Evolutionary conservation across 1,284 basidiomycete species (phyloP).

Genomic region (Trichosporon asahii): DNA sequence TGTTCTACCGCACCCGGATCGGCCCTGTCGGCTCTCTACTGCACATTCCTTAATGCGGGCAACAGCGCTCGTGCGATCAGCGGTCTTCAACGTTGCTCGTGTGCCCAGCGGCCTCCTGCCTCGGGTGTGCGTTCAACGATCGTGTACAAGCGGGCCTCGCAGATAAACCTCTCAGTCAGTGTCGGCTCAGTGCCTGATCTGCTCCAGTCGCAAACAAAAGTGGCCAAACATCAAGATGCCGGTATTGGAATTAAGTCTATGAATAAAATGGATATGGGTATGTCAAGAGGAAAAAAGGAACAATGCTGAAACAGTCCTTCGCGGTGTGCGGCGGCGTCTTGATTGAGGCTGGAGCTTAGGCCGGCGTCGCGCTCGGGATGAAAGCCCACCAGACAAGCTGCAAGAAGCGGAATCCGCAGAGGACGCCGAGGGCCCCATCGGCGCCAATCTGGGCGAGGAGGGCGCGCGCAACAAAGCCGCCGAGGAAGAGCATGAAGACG

Average conservation of each 20-base stretch:
- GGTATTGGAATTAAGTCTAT: not conserved
- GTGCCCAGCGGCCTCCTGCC: too few relatives aligned
- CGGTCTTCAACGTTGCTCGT: too few relatives aligned
- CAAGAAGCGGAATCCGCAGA: constrained; percentile 63
- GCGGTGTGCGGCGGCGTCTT: not conserved
- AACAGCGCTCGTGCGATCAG: too few relatives aligned
- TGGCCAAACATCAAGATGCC: not conserved
- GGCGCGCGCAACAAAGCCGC: constrained; percentile 67
- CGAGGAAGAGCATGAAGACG: constrained; percentile 65
- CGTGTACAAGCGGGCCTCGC: not conserved
- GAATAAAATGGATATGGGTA: not conserved
- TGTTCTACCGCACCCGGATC: too few relatives aligned
- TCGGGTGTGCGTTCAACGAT: too few relatives aligned
- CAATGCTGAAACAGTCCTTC: not conserved
- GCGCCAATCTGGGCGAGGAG: constrained; percentile 55
- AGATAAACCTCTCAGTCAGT: not conserved
- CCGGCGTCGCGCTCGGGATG: constrained; percentile 51
- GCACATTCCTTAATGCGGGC: too few relatives aligned
- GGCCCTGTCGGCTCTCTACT: too few relatives aligned
- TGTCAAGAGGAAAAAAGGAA: not conserved
- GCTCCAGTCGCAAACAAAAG: not conserved
- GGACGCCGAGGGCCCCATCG: constrained; percentile 58
- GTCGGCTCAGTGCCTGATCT: not conserved
- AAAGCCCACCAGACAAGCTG: constrained; percentile 67
- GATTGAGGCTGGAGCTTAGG: not conserved